Base-by-base conservation (phyloP, 352 stramenopile species). In the Elongisporangium prolatum region DNA sequence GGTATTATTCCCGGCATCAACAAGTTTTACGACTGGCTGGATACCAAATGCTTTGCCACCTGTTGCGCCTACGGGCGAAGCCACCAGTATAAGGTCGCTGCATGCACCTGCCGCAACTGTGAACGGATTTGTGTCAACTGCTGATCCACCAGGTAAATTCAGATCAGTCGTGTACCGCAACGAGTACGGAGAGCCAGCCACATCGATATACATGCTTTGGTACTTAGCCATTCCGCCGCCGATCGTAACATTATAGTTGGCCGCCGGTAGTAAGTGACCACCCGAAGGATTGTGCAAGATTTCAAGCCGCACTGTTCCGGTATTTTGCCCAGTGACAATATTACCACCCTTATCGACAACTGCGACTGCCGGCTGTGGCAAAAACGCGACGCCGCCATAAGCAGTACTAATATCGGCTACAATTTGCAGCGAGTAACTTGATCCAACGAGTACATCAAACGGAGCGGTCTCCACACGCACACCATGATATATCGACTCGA, bases 331-430 rank as follows among this genome's bases (percentile, higher is more conserved):
- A 2, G 61, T 57, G 25, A 93, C 82, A 16, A 80, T 51, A 58
- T 95, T 93, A 2, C 83, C 86, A 21, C 86, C 86, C 53, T 72
- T 77, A 57, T 96, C 86, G 6, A 96, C 85, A 17, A 96, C 77
- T 20, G 67, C 80, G 2, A 79, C 78, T n/a, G 69, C 66, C 8
- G 88, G 86, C 55, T 96, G 86, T 1, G 87, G 87, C 20, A 77
- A 66, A 58, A 96, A 95, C 0, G 78, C 63, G 10, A 72, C 86
- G 2, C 88, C 88, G 56, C 86, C 83, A 48, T 79, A 91, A 4
- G 88, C 85, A 2, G 75, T 93, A 74, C 81, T 91, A 50, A 92
- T 77, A 61, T 94, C 79, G 18, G 82, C 65, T 44, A 78, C 56
- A 63, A 96, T 85, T 21, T 67, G 63, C 21, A 96, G 69, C 18